phyloP scores from a whole-genome alignment of 129 eudicot species.

The Centaurea solstitialis region DNA sequence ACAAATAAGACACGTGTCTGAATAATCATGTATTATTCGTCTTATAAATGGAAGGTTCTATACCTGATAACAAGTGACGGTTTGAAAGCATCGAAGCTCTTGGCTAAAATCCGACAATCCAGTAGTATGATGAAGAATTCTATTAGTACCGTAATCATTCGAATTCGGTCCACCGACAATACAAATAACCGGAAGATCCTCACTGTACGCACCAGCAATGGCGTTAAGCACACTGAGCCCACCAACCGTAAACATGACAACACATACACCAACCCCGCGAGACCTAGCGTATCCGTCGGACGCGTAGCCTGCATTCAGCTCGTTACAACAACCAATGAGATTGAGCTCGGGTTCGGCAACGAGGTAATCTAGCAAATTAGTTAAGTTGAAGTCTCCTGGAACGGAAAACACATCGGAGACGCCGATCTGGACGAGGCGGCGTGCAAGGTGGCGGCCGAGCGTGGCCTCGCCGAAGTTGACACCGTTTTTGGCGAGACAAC shows the following conservation, averaged over 20 bases:
- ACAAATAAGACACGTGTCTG: too few species aligned
- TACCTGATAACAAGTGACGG: slow-evolving; percentile 75
- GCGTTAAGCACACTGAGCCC: slow-evolving; percentile 74
- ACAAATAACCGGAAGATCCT: slow-evolving; percentile 69
- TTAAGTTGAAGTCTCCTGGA: slow-evolving; percentile 76
- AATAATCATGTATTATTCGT: not conserved
- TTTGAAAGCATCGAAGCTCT: slow-evolving; percentile 71
- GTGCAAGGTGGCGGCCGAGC: slow-evolving; percentile 80
- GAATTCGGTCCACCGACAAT: slow-evolving; percentile 86
- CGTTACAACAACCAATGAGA: slow-evolving; percentile 68
- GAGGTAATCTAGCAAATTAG: slow-evolving; percentile 65
- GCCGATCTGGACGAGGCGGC: slow-evolving; percentile 73
- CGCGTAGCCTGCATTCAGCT: slow-evolving; percentile 84
- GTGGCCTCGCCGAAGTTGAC: slow-evolving; percentile 56
- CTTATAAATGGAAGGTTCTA: too few species aligned
- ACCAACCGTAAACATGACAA: slow-evolving; percentile 75
- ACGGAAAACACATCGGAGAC: slow-evolving; percentile 69
- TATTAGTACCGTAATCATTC: slow-evolving; percentile 65
- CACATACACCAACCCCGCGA: slow-evolving; percentile 80
- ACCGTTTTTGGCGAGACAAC: slow-evolving; percentile 42
- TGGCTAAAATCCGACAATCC: slow-evolving; percentile 74
- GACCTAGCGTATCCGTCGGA: slow-evolving; percentile 79
- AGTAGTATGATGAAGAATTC: slow-evolving; percentile 69
- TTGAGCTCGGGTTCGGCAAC: slow-evolving; percentile 76
- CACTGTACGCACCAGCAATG: slow-evolving; percentile 80